Conservation (phyloP, 768 basidiomycete genomes). For the Leccinum broughii region DNA sequence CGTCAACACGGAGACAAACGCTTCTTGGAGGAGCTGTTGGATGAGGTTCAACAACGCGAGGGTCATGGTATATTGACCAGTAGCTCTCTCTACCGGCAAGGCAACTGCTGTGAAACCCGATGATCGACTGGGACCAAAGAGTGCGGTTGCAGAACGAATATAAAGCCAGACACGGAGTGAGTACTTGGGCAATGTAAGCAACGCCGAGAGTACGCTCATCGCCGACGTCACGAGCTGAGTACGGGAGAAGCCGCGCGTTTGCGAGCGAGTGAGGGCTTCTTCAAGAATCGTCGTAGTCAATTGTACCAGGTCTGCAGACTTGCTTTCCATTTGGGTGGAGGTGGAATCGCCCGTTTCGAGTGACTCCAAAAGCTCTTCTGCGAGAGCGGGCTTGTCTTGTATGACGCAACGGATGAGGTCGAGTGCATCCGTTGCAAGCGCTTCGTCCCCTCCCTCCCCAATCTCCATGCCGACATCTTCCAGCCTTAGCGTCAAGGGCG, state of each 20-base stretch:
- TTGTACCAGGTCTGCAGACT: constrained; percentile 73
- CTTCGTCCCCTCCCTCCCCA: constrained; percentile 59
- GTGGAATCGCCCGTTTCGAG: constrained; percentile 44
- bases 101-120: constrained; percentile 62
- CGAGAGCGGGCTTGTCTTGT: constrained; percentile 64
- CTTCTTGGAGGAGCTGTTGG: constrained; percentile 73
- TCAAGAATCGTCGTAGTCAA: constrained; percentile 80
- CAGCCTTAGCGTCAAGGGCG: constrained; percentile 48
- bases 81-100: constrained; percentile 67
- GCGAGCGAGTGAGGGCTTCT: constrained; percentile 63
- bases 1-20: constrained; percentile 50
- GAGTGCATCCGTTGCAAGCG: constrained; percentile 67
- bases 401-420: constrained; percentile 80
- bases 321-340: constrained; percentile 46
- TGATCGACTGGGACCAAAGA: constrained; percentile 66
- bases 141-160: constrained; percentile 35
- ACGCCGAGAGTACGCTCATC: constrained; percentile 76
- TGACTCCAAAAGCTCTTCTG: constrained; percentile 63
- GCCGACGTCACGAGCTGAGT: constrained; percentile 75
- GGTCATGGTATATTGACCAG: constrained; percentile 82
- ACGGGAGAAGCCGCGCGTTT: constrained; percentile 44
- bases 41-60: constrained; percentile 76
- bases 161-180: constrained; percentile 65
- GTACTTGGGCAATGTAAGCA: constrained; percentile 71
- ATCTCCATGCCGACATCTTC: constrained; percentile 76